phyloP scores from a whole-genome alignment of 106 monocot species.

The Ottelia alismoides region DNA sequence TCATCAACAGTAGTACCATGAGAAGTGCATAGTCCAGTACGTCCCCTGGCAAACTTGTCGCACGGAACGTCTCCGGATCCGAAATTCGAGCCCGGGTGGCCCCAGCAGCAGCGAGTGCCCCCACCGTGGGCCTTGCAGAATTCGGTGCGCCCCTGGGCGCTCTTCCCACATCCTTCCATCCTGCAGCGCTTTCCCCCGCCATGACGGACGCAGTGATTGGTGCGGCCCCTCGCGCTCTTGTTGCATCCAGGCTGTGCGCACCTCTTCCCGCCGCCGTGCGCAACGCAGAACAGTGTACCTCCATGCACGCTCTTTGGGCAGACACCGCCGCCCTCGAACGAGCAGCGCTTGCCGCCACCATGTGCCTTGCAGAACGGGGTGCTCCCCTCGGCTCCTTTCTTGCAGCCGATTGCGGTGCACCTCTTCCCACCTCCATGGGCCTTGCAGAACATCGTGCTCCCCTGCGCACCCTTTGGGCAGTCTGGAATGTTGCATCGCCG shows the following conservation, averaged over 20 bases:
- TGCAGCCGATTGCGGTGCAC: conserved; percentile 19
- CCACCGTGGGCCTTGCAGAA: conserved; percentile 46
- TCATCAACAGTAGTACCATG: conserved; percentile 25
- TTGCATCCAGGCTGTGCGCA: conserved; percentile 23
- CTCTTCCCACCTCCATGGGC: too few species aligned
- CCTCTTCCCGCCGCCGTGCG: too few species aligned
- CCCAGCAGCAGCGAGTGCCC: conserved; percentile 33
- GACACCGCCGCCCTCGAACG: conserved; percentile 19
- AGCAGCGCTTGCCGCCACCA: too few species aligned
- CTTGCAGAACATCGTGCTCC: too few species aligned
- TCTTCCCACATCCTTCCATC: conserved; percentile 25
- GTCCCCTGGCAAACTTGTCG: conserved; percentile 29
- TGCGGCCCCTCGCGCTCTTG: conserved; percentile 38
- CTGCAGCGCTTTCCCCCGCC: conserved; percentile 40
- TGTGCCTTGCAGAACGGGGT: conserved; percentile 36
- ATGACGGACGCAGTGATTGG: too few species aligned
- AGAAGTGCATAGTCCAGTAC: conserved; percentile 20
- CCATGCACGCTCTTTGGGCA: too few species aligned
- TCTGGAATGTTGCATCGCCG: conserved; percentile 24
- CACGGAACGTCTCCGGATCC: conserved; percentile 5
- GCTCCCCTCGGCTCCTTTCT: conserved; percentile 44
- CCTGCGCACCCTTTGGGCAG: too few species aligned
- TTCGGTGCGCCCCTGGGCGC: conserved; percentile 40
- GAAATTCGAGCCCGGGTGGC: conserved; percentile 12
- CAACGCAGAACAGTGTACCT: too few species aligned